Percentiles rank a stretch among this genome's conserved stretches.
Evolutionary conservation across 75 land plant species (phyloP).

Genomic region (Selaginella moellendorffii): DNA sequence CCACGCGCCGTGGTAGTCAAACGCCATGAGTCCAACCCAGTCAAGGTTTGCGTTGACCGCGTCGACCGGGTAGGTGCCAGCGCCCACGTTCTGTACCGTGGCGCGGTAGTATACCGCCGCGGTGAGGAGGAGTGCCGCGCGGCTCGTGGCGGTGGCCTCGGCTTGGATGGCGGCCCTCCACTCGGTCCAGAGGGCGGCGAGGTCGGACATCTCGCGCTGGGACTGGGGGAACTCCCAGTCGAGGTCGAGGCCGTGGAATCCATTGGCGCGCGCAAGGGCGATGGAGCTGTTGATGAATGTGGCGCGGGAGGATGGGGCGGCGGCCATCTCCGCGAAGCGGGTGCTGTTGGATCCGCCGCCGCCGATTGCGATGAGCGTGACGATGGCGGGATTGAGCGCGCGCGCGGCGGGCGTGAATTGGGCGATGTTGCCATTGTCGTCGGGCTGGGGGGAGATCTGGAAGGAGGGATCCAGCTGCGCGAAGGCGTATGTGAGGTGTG

Average conservation of each 20-base stretch:
- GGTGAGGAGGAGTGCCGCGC: slow-evolving; percentile 33
- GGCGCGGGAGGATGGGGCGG: slow-evolving; percentile 1
- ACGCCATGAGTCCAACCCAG: slow-evolving; percentile 44
- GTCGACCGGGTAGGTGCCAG: slow-evolving; percentile 27
- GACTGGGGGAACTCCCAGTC: slow-evolving; percentile 62
- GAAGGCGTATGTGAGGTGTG: slow-evolving; percentile 3
- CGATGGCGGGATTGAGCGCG: slow-evolving; percentile 15
- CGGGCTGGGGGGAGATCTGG: background rate
- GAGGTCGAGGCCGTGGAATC: slow-evolving; percentile 60
- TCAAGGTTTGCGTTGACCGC: slow-evolving; percentile 31
- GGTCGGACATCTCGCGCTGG: slow-evolving; percentile 31
- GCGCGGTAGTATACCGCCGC: slow-evolving; percentile 41
- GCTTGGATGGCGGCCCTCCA: slow-evolving; percentile 29
- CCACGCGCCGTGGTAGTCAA: slow-evolving; percentile 51
- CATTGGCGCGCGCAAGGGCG: slow-evolving; percentile 30
- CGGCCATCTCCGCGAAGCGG: slow-evolving; percentile 22
- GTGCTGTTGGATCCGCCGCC: slow-evolving; percentile 12
- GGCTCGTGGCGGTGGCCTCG: slow-evolving; percentile 17
- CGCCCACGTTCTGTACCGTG: background rate
- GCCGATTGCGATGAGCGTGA: slow-evolving; percentile 33
- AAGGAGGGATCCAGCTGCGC: background rate
- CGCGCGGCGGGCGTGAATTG: slow-evolving; percentile 23
- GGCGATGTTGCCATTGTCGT: background rate
- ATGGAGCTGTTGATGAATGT: slow-evolving; percentile 23
- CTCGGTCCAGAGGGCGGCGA: slow-evolving; percentile 30